phyloP scores from a whole-genome alignment of 129 eudicot genomes.

The Gnaphalium uliginosum region DNA sequence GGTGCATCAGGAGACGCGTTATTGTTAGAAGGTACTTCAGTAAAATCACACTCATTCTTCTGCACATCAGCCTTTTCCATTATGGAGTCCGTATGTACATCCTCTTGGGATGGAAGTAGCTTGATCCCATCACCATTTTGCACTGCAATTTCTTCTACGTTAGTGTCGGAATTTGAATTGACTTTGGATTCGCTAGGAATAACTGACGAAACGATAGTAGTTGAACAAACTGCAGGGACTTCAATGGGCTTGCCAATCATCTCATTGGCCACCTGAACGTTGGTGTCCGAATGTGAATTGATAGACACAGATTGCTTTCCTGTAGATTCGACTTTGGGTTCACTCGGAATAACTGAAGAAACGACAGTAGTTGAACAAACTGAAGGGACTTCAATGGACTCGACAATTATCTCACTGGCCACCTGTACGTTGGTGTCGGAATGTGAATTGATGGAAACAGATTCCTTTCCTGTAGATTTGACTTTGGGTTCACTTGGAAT shows the following conservation, averaged over 20 bases:
- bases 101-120: background rate
- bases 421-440: conserved; percentile 8
- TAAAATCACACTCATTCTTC: background rate
- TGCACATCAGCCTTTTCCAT: conserved; percentile 4
- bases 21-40: background rate
- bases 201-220: too few relatives aligned
- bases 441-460: background rate
- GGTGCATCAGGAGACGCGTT: background rate
- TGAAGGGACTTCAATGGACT: background rate
- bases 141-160: background rate
- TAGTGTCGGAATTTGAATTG: background rate
- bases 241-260: background rate
- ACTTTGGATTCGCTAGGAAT: background rate
- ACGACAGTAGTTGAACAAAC: too few relatives aligned
- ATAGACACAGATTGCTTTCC: conserved; percentile 16
- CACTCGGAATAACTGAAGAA: too few relatives aligned
- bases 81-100: background rate
- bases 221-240: background rate
- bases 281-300: background rate
- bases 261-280: background rate
- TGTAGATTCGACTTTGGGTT: background rate
- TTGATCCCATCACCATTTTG: conserved; percentile 1
- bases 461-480: conserved; percentile 1
- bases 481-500: background rate
- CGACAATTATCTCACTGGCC: background rate